Evolutionary conservation across 257 asterid genomes (phyloP).

Genomic region (Petrea volubilis): DNA sequence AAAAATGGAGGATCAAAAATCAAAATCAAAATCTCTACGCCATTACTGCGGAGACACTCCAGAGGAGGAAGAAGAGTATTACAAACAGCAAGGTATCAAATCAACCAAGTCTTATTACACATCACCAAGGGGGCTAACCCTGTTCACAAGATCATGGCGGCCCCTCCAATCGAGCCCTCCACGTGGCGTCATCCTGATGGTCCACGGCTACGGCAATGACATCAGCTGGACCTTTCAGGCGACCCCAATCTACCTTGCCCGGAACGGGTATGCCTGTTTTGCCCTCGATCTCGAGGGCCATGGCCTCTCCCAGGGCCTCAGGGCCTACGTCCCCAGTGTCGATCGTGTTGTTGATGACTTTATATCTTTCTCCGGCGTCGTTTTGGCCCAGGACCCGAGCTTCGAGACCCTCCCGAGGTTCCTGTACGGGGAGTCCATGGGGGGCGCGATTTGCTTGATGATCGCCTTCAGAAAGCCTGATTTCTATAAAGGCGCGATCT

Average conservation of each 20-base stretch:
- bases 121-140: conserved; percentile 64
- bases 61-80: conserved; percentile 71
- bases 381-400: conserved; percentile 36
- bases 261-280: conserved; percentile 73
- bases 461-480: conserved; percentile 50
- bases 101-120: conserved; percentile 58
- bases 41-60: conserved; percentile 79
- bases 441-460: conserved; percentile 79
- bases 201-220: conserved; percentile 91
- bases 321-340: conserved; percentile 71
- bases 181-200: conserved; percentile 77
- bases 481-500: conserved; percentile 58
- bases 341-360: conserved; percentile 65
- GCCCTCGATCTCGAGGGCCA: conserved; percentile 94
- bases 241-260: conserved; percentile 83
- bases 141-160: conserved; percentile 79
- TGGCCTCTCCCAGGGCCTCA: conserved; percentile 83
- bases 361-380: conserved; percentile 42
- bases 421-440: conserved; percentile 81
- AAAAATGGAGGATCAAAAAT: conserved; percentile 17
- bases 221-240: conserved; percentile 91
- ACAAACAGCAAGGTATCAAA: conserved; percentile 51
- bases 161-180: conserved; percentile 48
- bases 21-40: conserved; percentile 30
- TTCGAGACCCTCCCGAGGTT: conserved; percentile 39